Evolutionary conservation across 2,329 filamentous ascomycete genomes (phyloP), one percentile per base, ranked within the genome.

Genomic region (Trichoderma guizhouense): DNA sequence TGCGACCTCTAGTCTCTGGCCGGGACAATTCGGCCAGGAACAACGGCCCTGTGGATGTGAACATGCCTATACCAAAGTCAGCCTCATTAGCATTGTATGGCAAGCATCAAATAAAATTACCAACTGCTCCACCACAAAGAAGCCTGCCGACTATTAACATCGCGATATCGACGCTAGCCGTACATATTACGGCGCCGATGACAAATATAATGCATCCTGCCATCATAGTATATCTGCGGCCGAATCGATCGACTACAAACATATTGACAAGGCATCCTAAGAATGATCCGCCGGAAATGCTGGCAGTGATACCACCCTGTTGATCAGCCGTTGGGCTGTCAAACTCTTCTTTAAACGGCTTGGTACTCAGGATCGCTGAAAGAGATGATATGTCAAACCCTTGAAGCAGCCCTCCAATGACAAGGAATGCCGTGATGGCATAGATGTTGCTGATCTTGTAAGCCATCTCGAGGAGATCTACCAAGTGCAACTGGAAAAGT

Each of bases 81-180:
- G 65, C 21, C 5, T 32, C 14, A 7, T 7, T 6, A 12, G 1
- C 15, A n/a, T 12, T 7, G 6, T 21, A 3, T 24, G 24, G 2
- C 18, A 51, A 24, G 6, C 8, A 14, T 9, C 7, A 58, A 5
- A 5, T 18, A 12, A 21, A 12, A 28, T 15, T 68, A 68, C 64
- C 64, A 43, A 68, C 64, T 5, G 53, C 64, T 43, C 64, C 53
- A 14, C 64, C 53, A 32, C 64, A 68, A 6, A 68, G 51, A 15
- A 68, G 53, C 26, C 64, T 68, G 64, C 65, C 65, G 3, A 68
- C 65, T 15, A 68, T 68, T n/a, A 68, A 43, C 65, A 68, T 68
- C 5, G 65, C 53, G 14, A 68, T 68, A 9, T 68, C 53, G 24
- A 68, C 53, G n/a, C 65, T 68, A 18, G 65, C 65, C 9, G 53